A percentile compares a stretch with the other conserved stretches of the same genome.
Evolutionary conservation across 192 early-diverging fungal genomes (phyloP).

Genomic region (Coemansia sp.): DNA sequence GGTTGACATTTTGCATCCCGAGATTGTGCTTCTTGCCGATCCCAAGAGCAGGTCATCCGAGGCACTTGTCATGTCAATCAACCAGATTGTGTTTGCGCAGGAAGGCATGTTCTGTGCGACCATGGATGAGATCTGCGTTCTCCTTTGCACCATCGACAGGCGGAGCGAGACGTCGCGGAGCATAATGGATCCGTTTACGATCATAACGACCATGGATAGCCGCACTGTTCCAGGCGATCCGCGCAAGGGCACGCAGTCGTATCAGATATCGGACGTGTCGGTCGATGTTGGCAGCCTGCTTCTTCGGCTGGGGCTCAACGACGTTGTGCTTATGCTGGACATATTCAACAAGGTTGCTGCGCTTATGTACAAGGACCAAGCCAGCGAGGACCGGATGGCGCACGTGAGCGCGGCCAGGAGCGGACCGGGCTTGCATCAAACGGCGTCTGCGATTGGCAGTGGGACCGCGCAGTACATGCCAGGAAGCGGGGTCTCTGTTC

Average conservation of each 20-base stretch:
- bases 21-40: slow-evolving; percentile 85
- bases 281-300: slow-evolving; percentile 79
- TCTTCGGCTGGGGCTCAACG: slow-evolving; percentile 84
- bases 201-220: slow-evolving; percentile 79
- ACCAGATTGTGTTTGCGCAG: slow-evolving; percentile 79
- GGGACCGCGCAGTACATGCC: not conserved
- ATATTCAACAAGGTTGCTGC: slow-evolving; percentile 77
- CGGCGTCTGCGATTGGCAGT: not conserved
- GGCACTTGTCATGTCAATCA: slow-evolving; percentile 83
- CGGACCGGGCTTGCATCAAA: not conserved
- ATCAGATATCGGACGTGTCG: slow-evolving; percentile 65
- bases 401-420: not conserved
- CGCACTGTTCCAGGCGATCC: slow-evolving; percentile 61
- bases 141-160: slow-evolving; percentile 87
- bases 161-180: slow-evolving; percentile 75
- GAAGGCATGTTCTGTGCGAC: slow-evolving; percentile 75
- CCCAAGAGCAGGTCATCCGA: slow-evolving; percentile 72
- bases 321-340: slow-evolving; percentile 78
- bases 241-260: slow-evolving; percentile 18
- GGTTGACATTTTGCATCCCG: slow-evolving; percentile 76
- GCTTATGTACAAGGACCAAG: slow-evolving; percentile 53
- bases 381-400: not conserved
- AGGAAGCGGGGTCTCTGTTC: not conserved
- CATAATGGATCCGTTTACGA: slow-evolving; percentile 90
- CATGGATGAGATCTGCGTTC: slow-evolving; percentile 84